Conservation (phyloP, 139 green algal species). For the Asterochloris sp. region DNA sequence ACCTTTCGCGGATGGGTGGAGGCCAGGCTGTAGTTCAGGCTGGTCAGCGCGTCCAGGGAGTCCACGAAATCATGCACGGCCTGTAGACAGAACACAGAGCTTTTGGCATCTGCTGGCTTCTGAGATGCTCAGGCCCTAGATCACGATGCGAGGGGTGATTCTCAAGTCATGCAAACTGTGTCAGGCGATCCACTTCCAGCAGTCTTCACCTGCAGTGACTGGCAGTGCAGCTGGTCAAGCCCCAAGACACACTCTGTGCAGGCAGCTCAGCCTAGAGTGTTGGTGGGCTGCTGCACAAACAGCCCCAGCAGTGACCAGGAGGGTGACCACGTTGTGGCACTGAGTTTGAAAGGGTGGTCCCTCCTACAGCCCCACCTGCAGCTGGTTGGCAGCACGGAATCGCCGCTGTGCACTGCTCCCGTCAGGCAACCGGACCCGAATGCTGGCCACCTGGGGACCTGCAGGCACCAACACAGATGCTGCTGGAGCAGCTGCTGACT, state of each 20-base stretch:
- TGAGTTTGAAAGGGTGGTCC: not conserved
- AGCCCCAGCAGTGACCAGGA: not conserved
- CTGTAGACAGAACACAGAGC: constrained; percentile 16
- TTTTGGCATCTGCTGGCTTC: not conserved
- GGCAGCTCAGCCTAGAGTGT: not conserved
- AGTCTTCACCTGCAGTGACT: not conserved
- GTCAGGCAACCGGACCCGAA: constrained; percentile 70
- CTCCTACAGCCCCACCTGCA: constrained; percentile 20
- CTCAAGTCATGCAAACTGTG: not conserved
- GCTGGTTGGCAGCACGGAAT: constrained; percentile 38
- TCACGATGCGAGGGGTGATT: not conserved
- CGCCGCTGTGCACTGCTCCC: constrained; percentile 59
- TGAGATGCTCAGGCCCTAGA: not conserved
- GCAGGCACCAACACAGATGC: too few relatives aligned
- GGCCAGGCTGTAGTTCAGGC: constrained; percentile 55
- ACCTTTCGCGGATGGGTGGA: constrained; percentile 62
- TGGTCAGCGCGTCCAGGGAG: constrained; percentile 52
- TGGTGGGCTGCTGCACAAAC: not conserved
- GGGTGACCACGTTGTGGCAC: not conserved
- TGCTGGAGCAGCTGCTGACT: too few relatives aligned
- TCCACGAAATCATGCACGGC: constrained; percentile 72
- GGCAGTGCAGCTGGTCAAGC: not conserved
- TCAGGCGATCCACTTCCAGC: not conserved
- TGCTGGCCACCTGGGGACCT: constrained; percentile 23
- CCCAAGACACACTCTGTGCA: not conserved